Percentiles rank a stretch among this genome's conserved stretches.
phyloP scores from a whole-genome alignment of 2,329 filamentous ascomycete genomes.

The Alternaria solani region DNA sequence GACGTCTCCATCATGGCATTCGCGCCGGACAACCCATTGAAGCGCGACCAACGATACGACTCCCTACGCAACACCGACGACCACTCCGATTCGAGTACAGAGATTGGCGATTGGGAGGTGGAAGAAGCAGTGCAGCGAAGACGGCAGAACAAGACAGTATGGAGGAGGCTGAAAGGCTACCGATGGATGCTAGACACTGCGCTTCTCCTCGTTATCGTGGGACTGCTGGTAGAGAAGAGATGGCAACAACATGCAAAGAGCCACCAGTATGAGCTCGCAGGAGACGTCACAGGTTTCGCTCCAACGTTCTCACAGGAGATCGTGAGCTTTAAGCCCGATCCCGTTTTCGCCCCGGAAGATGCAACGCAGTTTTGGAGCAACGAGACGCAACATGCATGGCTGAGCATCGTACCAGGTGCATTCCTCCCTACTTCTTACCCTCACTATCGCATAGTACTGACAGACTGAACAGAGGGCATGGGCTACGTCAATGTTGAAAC shows the following conservation, averaged over 20 bases:
- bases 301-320: slow-evolving; percentile 47
- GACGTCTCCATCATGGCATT: slow-evolving; percentile 19
- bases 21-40: slow-evolving; percentile 18
- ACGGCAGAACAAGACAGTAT: slow-evolving; percentile 19
- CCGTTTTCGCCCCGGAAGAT: slow-evolving; percentile 40
- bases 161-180: slow-evolving; percentile 25
- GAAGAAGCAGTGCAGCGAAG: slow-evolving; percentile 14
- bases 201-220: slow-evolving; percentile 39
- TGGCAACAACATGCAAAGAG: slow-evolving; percentile 22
- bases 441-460: background rate
- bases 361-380: slow-evolving; percentile 41
- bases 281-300: slow-evolving; percentile 45
- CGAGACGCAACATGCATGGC: slow-evolving; percentile 42
- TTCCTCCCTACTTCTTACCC: background rate
- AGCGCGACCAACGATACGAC: slow-evolving; percentile 36
- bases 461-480: slow-evolving; percentile 32
- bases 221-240: slow-evolving; percentile 37
- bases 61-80: slow-evolving; percentile 30
- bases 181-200: slow-evolving; percentile 42
- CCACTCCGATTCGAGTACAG: slow-evolving; percentile 39
- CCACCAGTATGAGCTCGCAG: slow-evolving; percentile 34
- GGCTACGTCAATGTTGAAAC: slow-evolving; percentile 43
- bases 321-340: slow-evolving; percentile 35
- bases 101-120: slow-evolving; percentile 37
- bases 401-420: slow-evolving; percentile 43